A percentile compares a stretch with the other conserved stretches of the same genome.
Evolutionary conservation across 768 basidiomycete species (phyloP).

Genomic region (Hygrocybe coccinea): DNA sequence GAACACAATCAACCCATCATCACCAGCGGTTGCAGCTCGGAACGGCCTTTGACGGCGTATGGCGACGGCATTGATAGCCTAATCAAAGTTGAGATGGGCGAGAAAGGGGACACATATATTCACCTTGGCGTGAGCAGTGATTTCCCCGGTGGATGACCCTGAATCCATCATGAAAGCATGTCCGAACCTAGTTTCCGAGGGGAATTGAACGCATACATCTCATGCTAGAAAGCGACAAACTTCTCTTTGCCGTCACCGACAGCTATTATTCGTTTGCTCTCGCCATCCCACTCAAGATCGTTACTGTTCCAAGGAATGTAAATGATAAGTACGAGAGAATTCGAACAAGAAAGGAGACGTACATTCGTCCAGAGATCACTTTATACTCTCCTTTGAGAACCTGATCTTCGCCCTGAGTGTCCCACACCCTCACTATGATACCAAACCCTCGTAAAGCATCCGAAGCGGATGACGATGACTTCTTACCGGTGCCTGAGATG

Average conservation of each 20-base stretch:
- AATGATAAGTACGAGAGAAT: neutral
- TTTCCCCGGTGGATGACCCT: slow-evolving; percentile 82
- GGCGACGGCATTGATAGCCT: slow-evolving; percentile 84
- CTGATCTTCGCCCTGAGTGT: slow-evolving; percentile 81
- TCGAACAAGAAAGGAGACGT: slow-evolving; percentile 20
- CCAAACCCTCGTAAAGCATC: slow-evolving; percentile 1
- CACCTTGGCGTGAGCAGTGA: slow-evolving; percentile 87
- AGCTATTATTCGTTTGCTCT: slow-evolving; percentile 92
- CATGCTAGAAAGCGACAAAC: slow-evolving; percentile 35
- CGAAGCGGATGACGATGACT: neutral
- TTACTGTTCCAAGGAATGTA: slow-evolving; percentile 46
- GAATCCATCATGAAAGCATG: slow-evolving; percentile 80
- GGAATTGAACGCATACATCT: neutral
- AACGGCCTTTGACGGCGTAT: slow-evolving; percentile 87
- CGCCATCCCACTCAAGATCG: slow-evolving; percentile 94
- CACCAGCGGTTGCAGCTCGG: slow-evolving; percentile 83
- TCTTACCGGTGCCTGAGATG: slow-evolving; percentile 67
- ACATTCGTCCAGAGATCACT: slow-evolving; percentile 71
- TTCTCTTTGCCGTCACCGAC: slow-evolving; percentile 91
- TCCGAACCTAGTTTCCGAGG: slow-evolving; percentile 54
- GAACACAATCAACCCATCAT: slow-evolving; percentile 78
- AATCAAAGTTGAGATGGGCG: neutral
- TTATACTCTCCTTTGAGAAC: slow-evolving; percentile 76
- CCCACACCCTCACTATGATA: slow-evolving; percentile 80
- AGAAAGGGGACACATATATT: neutral